Evolutionary conservation across 2,329 filamentous ascomycete genomes (phyloP).

Genomic region (Aspergillus ustus): DNA sequence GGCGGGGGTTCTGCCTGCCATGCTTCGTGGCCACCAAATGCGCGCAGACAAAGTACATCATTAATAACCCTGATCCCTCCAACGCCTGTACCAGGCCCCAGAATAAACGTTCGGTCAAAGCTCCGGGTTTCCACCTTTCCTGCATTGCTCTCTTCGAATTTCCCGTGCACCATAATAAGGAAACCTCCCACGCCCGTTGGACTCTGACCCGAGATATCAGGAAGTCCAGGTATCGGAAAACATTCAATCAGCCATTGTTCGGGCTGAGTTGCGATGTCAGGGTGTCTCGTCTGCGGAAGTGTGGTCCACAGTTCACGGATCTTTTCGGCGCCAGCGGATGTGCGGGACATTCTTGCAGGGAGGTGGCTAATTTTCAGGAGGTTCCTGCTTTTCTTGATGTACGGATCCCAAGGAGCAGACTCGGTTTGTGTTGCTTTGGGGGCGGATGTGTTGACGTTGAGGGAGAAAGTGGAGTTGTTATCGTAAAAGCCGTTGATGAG

Average conservation of each 20-base stretch:
- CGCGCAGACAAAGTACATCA: constrained; percentile 76
- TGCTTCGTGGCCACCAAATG: constrained; percentile 63
- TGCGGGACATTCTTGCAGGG: constrained; percentile 66
- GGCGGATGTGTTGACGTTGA: constrained; percentile 70
- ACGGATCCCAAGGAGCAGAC: constrained; percentile 66
- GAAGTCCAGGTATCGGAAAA: constrained; percentile 71
- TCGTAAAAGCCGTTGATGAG: constrained; percentile 75
- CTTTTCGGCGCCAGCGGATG: constrained; percentile 66
- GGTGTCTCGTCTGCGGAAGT: constrained; percentile 75
- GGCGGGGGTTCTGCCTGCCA: constrained; percentile 50
- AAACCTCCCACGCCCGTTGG: constrained; percentile 74
- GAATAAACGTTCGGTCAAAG: constrained; percentile 79
- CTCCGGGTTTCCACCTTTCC: constrained; percentile 68
- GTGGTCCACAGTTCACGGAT: constrained; percentile 72
- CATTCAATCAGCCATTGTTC: constrained; percentile 84
- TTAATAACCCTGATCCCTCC: constrained; percentile 74
- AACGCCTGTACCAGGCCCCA: constrained; percentile 73
- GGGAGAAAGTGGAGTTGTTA: constrained; percentile 72
- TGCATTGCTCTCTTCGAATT: constrained; percentile 74
- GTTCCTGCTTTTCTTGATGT: constrained; percentile 79
- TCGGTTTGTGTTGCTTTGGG: constrained; percentile 57
- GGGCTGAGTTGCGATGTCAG: constrained; percentile 68
- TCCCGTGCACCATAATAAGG: constrained; percentile 77
- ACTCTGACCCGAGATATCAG: constrained; percentile 69
- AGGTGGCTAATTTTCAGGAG: constrained; percentile 69